Evolutionary conservation across 2,329 filamentous ascomycete genomes (phyloP).

Genomic region (Botrytis pseudocinerea): DNA sequence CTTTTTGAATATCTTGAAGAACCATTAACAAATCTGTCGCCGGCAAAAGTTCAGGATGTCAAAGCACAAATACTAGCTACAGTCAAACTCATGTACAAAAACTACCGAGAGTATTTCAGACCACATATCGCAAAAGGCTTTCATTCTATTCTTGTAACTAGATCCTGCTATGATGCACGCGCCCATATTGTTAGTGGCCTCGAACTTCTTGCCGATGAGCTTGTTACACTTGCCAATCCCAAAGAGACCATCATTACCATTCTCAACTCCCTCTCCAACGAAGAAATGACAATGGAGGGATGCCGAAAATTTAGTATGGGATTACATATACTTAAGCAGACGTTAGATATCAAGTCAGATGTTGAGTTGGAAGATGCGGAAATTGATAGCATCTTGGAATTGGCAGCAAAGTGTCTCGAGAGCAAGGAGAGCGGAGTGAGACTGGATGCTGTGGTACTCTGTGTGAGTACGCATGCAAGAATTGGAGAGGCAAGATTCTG

Average conservation of each 20-base stretch:
- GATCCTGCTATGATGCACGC: constrained; percentile 65
- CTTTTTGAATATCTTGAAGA: constrained; percentile 73
- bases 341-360: constrained; percentile 48
- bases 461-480: constrained; percentile 66
- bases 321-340: constrained; percentile 60
- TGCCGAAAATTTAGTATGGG: constrained; percentile 61
- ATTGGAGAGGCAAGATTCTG: constrained; percentile 66
- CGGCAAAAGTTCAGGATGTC: constrained; percentile 69
- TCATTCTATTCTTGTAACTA: constrained; percentile 64
- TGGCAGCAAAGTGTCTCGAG: constrained; percentile 59
- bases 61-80: constrained; percentile 75
- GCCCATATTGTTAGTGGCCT: constrained; percentile 73
- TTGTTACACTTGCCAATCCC: constrained; percentile 65
- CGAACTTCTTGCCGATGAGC: constrained; percentile 71
- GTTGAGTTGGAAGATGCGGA: constrained; percentile 54
- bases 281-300: constrained; percentile 49
- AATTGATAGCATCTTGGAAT: constrained; percentile 51
- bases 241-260: constrained; percentile 60
- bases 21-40: constrained; percentile 52
- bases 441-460: constrained; percentile 79
- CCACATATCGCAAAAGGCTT: constrained; percentile 68
- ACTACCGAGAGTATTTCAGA: constrained; percentile 64
- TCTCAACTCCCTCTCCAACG: constrained; percentile 48
- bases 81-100: constrained; percentile 69
- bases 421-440: constrained; percentile 62